Conservation (phyloP, 208 protist genomes). For the Trichomonas gallinae region DNA sequence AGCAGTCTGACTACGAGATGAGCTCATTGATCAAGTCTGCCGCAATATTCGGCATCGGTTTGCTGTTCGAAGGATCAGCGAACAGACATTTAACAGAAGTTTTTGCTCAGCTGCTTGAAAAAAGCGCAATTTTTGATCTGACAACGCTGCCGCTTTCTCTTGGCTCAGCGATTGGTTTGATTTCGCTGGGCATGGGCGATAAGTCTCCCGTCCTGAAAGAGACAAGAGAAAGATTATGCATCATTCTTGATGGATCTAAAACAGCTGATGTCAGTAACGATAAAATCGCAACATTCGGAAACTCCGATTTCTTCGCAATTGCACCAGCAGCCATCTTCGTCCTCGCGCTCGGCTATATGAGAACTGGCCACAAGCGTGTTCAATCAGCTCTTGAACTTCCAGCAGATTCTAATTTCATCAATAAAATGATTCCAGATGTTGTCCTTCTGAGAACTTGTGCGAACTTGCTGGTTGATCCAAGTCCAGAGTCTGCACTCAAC, state of each 20-base stretch:
- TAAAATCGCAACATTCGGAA: background rate
- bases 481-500: background rate
- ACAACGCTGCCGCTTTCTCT: background rate
- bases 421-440: background rate
- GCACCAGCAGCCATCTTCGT: background rate
- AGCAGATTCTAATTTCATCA: background rate
- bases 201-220: background rate
- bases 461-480: background rate
- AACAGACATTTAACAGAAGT: background rate
- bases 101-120: background rate
- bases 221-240: constrained; percentile 3
- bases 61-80: background rate
- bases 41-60: background rate
- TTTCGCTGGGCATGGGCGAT: background rate
- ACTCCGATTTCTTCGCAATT: background rate
- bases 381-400: background rate
- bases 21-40: background rate
- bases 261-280: background rate
- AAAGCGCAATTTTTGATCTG: background rate
- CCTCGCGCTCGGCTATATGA: background rate
- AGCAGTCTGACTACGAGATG: background rate
- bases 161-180: background rate
- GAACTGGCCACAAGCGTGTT: background rate
- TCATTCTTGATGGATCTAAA: background rate
- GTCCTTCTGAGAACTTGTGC: background rate